Evolutionary conservation across 1,284 basidiomycete species (phyloP), one percentile per base, ranked within the genome.

Genomic region (Cystobasidium slooffiae): DNA sequence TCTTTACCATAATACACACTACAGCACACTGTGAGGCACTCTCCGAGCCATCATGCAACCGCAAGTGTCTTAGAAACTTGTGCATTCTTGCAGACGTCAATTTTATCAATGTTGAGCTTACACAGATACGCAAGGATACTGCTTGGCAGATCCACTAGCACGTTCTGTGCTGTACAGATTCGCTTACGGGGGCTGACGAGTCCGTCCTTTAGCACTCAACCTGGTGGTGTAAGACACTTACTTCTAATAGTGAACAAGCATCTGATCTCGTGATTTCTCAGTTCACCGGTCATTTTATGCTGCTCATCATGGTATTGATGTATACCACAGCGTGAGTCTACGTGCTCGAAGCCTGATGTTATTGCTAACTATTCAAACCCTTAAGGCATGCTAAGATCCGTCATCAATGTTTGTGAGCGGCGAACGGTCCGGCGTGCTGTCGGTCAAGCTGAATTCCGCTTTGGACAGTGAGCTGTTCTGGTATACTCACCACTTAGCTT

Each of bases 381-480:
- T 63, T 14, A 37, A 61, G 59, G 16, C 64, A 65, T 46, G 63
- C 52, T n/a, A 63, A 52, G 53, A 53, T 72, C 44, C 58, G 59
- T 43, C 37, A 52, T 47, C 20, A 46, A 31, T 58, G 51, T 41
- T 73, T 65, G 67, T 55, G 37, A 22, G 46, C 43, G 14, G 78
- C 87, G 89, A 59, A 92, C 91, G 39, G 4, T 22, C 2, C 24
- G 1, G 39, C 46, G 51, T 37, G n/a, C 9, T 16, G 1, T 6
- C 1, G 8, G 7, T n/a, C 20, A 31, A 31, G 91, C 92, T 4
- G 90, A 83, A 88, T 95, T 77, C 89, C 92, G 78, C 82, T 87
- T 91, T 93, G 83, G 91, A 89, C 84, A 94, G 94, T 82, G 93
- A 95, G 82, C 91, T 88, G 0, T 95, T 95, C 85, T 94, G 92